Evolutionary conservation across 306 rosid genomes (phyloP).

Genomic region (Trifolium repens): DNA sequence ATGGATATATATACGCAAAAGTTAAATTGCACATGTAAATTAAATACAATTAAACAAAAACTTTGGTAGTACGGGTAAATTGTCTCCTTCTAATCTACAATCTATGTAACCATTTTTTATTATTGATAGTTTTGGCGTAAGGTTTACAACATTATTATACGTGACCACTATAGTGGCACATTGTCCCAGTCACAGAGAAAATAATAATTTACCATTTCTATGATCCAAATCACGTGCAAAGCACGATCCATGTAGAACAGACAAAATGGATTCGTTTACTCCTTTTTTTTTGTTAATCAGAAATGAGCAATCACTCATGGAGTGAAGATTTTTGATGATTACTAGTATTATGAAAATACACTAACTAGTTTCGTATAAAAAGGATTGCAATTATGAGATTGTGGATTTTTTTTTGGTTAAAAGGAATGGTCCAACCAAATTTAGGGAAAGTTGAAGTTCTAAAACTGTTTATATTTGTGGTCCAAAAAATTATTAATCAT

Average conservation of each 20-base stretch:
- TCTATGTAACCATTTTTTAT: slow-evolving; percentile 18
- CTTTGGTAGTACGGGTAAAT: slow-evolving; percentile 37
- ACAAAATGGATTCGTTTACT: slow-evolving; percentile 51
- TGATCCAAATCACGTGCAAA: slow-evolving; percentile 66
- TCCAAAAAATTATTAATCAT: slow-evolving; percentile 44
- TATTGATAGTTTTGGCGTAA: slow-evolving; percentile 24
- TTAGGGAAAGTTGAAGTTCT: slow-evolving; percentile 31
- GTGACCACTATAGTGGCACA: slow-evolving; percentile 49
- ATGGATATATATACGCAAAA: too few species aligned
- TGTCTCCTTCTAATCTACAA: slow-evolving; percentile 32
- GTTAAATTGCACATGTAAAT: neutral
- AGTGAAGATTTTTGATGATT: slow-evolving; percentile 46
- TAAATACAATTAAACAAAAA: slow-evolving; percentile 3
- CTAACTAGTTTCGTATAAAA: slow-evolving; percentile 34
- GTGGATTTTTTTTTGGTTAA: slow-evolving; percentile 25
- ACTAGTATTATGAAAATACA: slow-evolving; percentile 30
- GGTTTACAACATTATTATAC: slow-evolving; percentile 20
- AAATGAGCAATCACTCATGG: slow-evolving; percentile 46
- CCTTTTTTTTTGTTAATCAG: slow-evolving; percentile 35
- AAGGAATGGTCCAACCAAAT: slow-evolving; percentile 42
- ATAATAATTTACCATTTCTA: slow-evolving; percentile 44
- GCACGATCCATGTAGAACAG: slow-evolving; percentile 59
- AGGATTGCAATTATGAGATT: slow-evolving; percentile 39
- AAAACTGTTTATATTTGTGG: slow-evolving; percentile 41
- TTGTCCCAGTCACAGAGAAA: slow-evolving; percentile 48